Conservation (phyloP, 2,329 filamentous ascomycete species). For the Neurospora crassa region DNA sequence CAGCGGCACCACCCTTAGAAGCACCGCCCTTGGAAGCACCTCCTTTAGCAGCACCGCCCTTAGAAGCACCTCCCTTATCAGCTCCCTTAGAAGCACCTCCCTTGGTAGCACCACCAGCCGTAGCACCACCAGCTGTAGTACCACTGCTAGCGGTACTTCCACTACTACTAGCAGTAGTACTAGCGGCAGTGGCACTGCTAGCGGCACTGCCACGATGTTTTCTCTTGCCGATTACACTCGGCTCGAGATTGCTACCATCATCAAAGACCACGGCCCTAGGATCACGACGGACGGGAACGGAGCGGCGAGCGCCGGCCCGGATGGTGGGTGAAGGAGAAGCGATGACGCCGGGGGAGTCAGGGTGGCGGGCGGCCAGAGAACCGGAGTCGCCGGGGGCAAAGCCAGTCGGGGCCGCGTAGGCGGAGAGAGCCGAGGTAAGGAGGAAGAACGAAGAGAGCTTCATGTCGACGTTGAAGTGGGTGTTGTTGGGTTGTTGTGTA, state of each 20-base stretch:
- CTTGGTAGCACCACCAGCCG: not conserved
- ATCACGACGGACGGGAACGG: not conserved
- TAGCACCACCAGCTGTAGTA: not conserved
- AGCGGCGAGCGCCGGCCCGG: not conserved
- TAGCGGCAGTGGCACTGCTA: not conserved
- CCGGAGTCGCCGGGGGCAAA: not conserved
- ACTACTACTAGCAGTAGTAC: not conserved
- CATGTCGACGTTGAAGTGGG: not conserved
- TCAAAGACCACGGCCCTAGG: not conserved
- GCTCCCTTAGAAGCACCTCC: too few relatives aligned
- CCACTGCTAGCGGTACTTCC: not conserved
- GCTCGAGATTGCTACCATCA: not conserved
- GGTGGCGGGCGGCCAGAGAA: not conserved
- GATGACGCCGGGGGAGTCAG: not conserved
- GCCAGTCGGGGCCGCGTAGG: not conserved
- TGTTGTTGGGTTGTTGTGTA: not conserved
- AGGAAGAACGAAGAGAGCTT: not conserved
- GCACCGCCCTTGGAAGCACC: not conserved
- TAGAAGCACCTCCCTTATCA: not conserved
- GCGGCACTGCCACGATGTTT: not conserved
- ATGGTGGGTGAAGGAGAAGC: not conserved
- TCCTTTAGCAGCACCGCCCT: not conserved
- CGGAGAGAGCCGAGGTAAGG: not conserved
- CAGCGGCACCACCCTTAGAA: not conserved
- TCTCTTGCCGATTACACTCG: not conserved